Base-by-base conservation (phyloP, 1,284 basidiomycete species). In the Marasmius oreades region DNA sequence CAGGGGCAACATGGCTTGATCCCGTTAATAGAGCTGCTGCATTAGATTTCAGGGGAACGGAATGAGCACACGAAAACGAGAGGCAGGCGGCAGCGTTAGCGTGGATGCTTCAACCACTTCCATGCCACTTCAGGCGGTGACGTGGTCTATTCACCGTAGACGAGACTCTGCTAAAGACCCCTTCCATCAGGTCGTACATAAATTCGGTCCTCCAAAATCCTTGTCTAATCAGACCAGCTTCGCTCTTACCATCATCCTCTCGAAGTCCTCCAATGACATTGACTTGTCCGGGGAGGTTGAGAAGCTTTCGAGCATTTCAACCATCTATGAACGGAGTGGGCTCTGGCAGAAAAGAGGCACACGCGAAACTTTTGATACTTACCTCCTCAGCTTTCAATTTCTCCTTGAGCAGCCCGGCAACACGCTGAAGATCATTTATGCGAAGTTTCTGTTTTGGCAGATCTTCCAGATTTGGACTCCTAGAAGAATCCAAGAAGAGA, bases 301-400 rank as follows among this genome's bases (percentile, higher is more conserved):
- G 66, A 90, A 92, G 51, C 77, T 76, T 26, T 81, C 77, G 1
- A 92, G 72, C 88, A 92, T 91, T 58, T 90, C 87, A 2, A 86
- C 62, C 62, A 88, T 84, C 89, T 92, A 24, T 2, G 23, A 47
- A 39, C 28, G 22, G 14, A 18, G 23, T 37, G 31, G 6, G 48
- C 12, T 39, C 44, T 34, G n/a, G 55, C 26, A 39, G 57, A 39
- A 52, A 42, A 22, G 52, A 56, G 26, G 37, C 5, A 3, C 16
- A 51, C 39, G 18, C 52, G 33, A 28, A 55, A 54, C 39, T 31
- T 44, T 36, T 23, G 11, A 43, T 22, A 67, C 78, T 51, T 57
- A 87, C 88, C 73, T 92, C 85, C 31, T 90, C 85, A 0, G 81
- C 74, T 55, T 83, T 88, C 50, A 89, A 70, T 63, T 82, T 87